Base-by-base conservation (phyloP, 495 filamentous ascomycete species). In the Letharia lupina region DNA sequence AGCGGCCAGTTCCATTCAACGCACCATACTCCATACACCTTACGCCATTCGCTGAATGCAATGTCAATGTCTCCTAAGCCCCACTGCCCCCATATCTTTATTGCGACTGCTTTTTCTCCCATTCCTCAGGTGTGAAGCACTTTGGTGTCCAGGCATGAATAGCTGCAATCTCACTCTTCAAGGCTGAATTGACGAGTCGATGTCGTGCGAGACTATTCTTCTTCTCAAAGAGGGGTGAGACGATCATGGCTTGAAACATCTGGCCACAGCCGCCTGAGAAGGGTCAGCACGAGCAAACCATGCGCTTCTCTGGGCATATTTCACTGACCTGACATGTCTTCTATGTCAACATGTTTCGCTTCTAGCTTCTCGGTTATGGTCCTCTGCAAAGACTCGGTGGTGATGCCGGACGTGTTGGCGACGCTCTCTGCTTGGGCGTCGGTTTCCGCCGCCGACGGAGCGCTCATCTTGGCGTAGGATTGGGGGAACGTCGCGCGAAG, bases 141-240 rank as follows among this genome's bases (percentile, higher is more conserved):
- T 93, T 96, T 35, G 94, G 91, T 65, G 90, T 93, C 94, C 94
- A 98, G n/a, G 94, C 94, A 81, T 98, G 94, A 64, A 98, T 96
- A 57, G 86, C 84, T 7, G 91, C 89, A 75, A 98, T 94, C 80
- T 98, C 94, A n/a, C 84, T 83, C 79, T 93, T 94, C 72, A 98
- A 77, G 10, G 86, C 87, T 4, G 83, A 82, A 77, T 98, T 98
- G 59, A 96, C 94, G 61, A 96, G 80, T 31, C 94, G 86, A 78
- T 97, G 91, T 20, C 93, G 85, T 64, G 91, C 90, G 23, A 98
- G 86, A 62, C 90, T 88, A 60, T 81, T 93, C 79, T 95, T 96
- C 74, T 89, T 90, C 33, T 84, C 84, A 76, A 98, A 98, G 59
- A 87, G 80, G 12, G 90, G 85, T 7, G 92, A 96, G 15, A 98